These are phyloP conservation scores for Paracorniculantispora psalliotae DNA, from an alignment of 2,329 filamentous ascomycete genomes.

Conservation along the genomic window DNA sequence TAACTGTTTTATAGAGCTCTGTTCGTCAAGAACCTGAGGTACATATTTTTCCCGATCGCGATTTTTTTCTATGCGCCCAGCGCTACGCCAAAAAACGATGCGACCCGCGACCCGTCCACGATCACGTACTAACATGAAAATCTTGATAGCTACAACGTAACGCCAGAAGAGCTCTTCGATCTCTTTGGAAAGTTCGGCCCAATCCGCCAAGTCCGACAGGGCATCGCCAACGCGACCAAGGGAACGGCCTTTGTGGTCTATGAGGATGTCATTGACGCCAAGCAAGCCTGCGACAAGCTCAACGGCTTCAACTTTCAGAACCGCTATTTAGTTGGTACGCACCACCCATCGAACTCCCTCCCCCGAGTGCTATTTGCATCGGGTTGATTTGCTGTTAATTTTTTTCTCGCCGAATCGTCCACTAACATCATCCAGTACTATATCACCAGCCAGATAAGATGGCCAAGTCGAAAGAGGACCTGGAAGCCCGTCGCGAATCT, in stretches of 20 bases:
- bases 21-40: slow-evolving; percentile 99
- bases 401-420: not conserved
- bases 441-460: slow-evolving; percentile 64
- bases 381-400: no score
- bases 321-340: slow-evolving; percentile 93
- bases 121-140: slow-evolving; percentile 6
- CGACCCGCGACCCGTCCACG: not conserved
- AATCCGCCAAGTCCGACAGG: slow-evolving; percentile 96
- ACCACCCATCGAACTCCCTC: not conserved
- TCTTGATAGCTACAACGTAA: slow-evolving; percentile 84
- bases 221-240: slow-evolving; percentile 95
- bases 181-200: slow-evolving; percentile 97
- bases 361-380: not conserved
- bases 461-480: slow-evolving; percentile 82
- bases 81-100: no score
- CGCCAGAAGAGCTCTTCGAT: slow-evolving; percentile 95
- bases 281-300: slow-evolving; percentile 97
- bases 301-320: slow-evolving; percentile 99
- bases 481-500: slow-evolving; percentile 90
- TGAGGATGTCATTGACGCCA: slow-evolving; percentile 98
- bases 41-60: slow-evolving; percentile 19
- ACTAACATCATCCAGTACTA: slow-evolving; percentile 40
- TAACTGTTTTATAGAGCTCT: slow-evolving; percentile 68
- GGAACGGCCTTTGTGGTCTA: slow-evolving; percentile 99
- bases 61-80: not conserved